phyloP scores from a whole-genome alignment of 2,329 filamentous ascomycete genomes.

The Ophiostoma sp. region DNA sequence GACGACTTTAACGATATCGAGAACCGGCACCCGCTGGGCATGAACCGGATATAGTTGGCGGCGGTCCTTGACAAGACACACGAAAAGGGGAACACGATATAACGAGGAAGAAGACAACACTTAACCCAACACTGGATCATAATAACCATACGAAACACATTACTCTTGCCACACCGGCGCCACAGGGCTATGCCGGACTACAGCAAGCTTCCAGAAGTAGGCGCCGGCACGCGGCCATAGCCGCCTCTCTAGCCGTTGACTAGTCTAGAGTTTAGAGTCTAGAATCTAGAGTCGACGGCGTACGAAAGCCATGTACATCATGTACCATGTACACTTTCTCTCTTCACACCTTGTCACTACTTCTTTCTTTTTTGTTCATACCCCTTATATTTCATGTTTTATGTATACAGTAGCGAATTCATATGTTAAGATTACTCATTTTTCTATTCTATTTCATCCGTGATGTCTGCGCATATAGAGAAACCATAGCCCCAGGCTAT shows the following conservation, averaged over 20 bases:
- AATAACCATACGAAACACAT: background rate
- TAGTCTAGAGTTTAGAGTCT: no score
- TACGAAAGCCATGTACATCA: background rate
- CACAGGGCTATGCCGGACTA: background rate
- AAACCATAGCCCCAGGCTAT: no score
- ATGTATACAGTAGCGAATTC: constrained; percentile 15
- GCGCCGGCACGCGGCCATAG: background rate
- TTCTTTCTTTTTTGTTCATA: constrained; percentile 16
- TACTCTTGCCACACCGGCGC: background rate
- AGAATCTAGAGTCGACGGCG: no score
- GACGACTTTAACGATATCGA: constrained; percentile 32
- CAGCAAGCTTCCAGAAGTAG: background rate
- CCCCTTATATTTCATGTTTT: constrained; percentile 13
- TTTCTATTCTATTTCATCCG: no score
- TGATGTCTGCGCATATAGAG: no score
- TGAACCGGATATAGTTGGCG: constrained; percentile 46
- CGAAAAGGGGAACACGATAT: background rate
- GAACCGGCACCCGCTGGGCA: constrained; percentile 49
- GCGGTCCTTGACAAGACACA: background rate
- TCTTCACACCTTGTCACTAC: background rate
- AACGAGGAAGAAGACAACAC: background rate
- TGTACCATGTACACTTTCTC: background rate
- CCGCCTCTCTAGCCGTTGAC: background rate
- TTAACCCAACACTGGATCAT: background rate
- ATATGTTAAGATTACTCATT: background rate